Percentiles rank a stretch among this genome's conserved stretches.
Evolutionary conservation across 2,329 filamentous ascomycete species (phyloP).

Genomic region (Fusarium xylarioides): DNA sequence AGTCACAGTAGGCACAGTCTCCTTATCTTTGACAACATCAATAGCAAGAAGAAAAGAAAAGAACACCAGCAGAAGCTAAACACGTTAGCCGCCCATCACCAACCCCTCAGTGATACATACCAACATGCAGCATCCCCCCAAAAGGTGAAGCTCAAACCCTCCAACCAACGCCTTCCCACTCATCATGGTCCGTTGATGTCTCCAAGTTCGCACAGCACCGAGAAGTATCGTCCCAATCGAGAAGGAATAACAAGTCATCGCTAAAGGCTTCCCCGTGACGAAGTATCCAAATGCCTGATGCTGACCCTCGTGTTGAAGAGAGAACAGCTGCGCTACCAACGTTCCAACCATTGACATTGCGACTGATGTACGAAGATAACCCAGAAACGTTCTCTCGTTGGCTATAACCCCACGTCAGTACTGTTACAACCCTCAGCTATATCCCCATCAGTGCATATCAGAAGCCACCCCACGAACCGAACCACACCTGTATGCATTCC

Average conservation of each 20-base stretch:
- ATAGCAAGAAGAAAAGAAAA: conserved; percentile 38
- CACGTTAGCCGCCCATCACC: background rate
- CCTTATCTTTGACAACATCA: conserved; percentile 24
- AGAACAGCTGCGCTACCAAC: conserved; percentile 73
- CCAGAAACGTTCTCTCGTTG: conserved; percentile 78
- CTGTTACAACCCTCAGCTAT: background rate
- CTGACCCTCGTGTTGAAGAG: conserved; percentile 50
- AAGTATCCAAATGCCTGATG: conserved; percentile 63
- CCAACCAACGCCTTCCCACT: conserved; percentile 45
- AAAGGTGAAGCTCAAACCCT: conserved; percentile 43
- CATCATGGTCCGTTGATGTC: conserved; percentile 45
- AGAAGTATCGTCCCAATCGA: conserved; percentile 50
- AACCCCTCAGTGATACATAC: conserved; percentile 8
- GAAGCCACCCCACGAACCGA: background rate
- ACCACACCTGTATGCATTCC: background rate
- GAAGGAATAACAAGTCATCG: conserved; percentile 51
- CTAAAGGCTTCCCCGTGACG: conserved; percentile 67
- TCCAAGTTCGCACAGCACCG: conserved; percentile 45
- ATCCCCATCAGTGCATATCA: background rate
- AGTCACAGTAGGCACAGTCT: background rate
- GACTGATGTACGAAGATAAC: conserved; percentile 75
- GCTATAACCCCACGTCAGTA: conserved; percentile 55
- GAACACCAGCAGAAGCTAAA: conserved; percentile 36
- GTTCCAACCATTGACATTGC: conserved; percentile 74
- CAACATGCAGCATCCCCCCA: conserved; percentile 31